Conservation (phyloP, 805 yeast species). For the Scheffersomyces amazonensis region DNA sequence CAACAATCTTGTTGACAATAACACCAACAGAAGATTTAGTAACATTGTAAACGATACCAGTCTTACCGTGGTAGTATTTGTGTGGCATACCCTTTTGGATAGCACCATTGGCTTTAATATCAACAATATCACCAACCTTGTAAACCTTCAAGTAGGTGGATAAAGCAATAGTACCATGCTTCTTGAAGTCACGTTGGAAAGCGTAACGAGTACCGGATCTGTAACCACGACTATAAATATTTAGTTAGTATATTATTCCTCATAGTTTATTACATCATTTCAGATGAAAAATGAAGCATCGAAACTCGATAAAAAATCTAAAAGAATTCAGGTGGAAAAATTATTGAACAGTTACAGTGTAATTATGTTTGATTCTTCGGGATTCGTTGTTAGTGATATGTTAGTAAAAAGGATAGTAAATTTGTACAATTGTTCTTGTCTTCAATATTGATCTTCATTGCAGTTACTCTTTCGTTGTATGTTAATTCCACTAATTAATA, state of each 20-base stretch:
- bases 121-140: conserved; percentile 99
- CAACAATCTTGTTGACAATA: conserved; percentile 96
- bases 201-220: conserved; percentile 99
- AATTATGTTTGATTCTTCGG: too few relatives aligned
- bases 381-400: too few relatives aligned
- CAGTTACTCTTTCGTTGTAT: too few relatives aligned
- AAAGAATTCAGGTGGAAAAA: too few relatives aligned
- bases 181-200: conserved; percentile 99
- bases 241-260: conserved; percentile 2
- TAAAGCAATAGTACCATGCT: conserved; percentile 91
- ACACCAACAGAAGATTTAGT: conserved; percentile 99
- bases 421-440: too few relatives aligned
- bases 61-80: conserved; percentile 99
- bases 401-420: too few relatives aligned
- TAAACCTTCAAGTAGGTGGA: conserved; percentile 96
- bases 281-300: too few relatives aligned
- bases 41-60: conserved; percentile 98
- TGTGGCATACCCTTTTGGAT: conserved; percentile 99
- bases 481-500: too few relatives aligned
- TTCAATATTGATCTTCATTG: too few relatives aligned
- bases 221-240: conserved; percentile 71
- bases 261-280: background rate
- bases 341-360: too few relatives aligned
- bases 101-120: conserved; percentile 98
- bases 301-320: too few relatives aligned